phyloP scores from a whole-genome alignment of 305 asterid species.

The Rubia peregrina region DNA sequence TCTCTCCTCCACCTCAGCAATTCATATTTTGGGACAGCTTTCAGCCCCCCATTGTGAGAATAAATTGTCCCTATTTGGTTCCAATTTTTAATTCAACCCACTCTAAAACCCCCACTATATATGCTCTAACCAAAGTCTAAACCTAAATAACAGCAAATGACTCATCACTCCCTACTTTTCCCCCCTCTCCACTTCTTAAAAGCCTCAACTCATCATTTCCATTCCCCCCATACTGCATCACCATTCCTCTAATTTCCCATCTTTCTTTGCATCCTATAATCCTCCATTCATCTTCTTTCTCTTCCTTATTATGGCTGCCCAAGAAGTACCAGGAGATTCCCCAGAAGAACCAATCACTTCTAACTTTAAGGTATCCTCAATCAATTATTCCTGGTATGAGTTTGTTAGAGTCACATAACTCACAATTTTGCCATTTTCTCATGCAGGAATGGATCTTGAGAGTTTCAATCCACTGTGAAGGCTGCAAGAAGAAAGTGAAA shows the following conservation, averaged over 20 bases:
- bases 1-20: too few relatives aligned
- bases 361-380: constrained; percentile 35
- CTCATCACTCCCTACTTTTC: not conserved
- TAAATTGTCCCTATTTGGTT: too few relatives aligned
- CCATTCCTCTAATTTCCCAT: constrained; percentile 12
- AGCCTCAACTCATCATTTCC: constrained; percentile 14
- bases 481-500: constrained; percentile 58
- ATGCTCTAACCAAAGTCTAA: too few relatives aligned
- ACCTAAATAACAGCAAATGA: too few relatives aligned
- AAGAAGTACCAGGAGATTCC: constrained; percentile 24
- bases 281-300: not conserved
- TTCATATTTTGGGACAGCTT: too few relatives aligned
- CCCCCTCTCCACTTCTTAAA: constrained; percentile 4
- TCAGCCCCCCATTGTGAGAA: too few relatives aligned
- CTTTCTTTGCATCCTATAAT: not conserved
- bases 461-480: constrained; percentile 70
- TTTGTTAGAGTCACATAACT: not conserved
- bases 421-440: not conserved
- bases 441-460: constrained; percentile 43
- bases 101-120: too few relatives aligned
- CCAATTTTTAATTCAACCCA: too few relatives aligned
- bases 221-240: not conserved
- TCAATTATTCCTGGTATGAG: not conserved
- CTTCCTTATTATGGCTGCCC: constrained; percentile 32
- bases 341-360: constrained; percentile 12